phyloP scores from a whole-genome alignment of 2,329 filamentous ascomycete genomes.

The Pyrenochaeta sp. region DNA sequence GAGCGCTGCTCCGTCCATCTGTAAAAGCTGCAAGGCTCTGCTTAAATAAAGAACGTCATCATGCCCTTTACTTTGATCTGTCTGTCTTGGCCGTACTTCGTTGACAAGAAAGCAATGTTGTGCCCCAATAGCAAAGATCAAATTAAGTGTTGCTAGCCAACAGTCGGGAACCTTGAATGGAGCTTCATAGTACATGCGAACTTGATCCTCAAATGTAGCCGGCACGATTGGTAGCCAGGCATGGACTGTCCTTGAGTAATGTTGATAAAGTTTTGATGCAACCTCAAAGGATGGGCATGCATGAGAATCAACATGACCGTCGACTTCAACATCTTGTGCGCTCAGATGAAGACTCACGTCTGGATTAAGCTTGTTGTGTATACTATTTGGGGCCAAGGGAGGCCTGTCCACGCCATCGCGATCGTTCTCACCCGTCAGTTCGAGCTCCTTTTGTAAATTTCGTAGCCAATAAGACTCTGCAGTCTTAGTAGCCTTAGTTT shows the following conservation, averaged over 20 bases:
- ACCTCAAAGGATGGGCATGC: background rate
- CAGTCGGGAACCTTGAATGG: background rate
- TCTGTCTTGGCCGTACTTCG: too few relatives aligned
- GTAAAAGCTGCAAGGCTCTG: too few relatives aligned
- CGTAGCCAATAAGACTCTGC: too few relatives aligned
- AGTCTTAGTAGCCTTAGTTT: too few relatives aligned
- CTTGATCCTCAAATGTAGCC: background rate
- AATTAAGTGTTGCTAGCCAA: conserved; percentile 7
- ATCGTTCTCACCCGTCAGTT: background rate
- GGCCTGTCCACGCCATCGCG: background rate
- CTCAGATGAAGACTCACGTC: background rate
- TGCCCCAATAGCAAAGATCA: conserved; percentile 11
- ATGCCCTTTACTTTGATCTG: too few relatives aligned
- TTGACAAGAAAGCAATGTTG: background rate
- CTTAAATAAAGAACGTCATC: too few relatives aligned
- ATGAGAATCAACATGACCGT: background rate
- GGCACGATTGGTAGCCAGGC: conserved; percentile 7
- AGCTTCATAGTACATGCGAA: background rate
- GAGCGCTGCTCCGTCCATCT: background rate
- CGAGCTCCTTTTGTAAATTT: too few relatives aligned
- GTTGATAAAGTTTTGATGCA: background rate
- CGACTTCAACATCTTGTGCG: background rate
- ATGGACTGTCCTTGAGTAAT: background rate
- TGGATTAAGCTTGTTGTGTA: background rate
- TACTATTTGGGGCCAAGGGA: background rate